Conservation (phyloP, 164 flowering plant genomes). For the Santalum album region DNA sequence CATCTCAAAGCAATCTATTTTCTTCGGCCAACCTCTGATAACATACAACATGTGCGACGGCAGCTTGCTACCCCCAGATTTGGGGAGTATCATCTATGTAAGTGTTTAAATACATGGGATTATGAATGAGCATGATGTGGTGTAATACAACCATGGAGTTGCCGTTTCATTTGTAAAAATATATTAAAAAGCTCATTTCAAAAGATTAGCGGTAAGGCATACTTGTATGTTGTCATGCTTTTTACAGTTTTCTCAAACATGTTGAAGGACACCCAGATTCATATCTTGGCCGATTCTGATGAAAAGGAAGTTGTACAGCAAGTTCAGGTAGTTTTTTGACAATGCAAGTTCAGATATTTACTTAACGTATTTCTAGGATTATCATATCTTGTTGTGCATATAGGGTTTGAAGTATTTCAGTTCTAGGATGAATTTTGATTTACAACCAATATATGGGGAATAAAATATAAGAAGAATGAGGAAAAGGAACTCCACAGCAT, state of each 20-base stretch:
- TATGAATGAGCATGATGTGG: neutral
- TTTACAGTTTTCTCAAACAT: constrained; percentile 87
- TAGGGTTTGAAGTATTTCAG: no score
- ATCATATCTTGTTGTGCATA: neutral
- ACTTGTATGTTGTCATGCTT: neutral
- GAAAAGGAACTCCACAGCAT: no score
- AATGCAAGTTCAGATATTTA: no score
- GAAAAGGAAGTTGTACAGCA: constrained; percentile 93
- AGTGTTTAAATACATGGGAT: constrained; percentile 13
- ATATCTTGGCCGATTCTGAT: constrained; percentile 88
- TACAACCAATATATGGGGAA: no score
- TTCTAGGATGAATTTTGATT: no score
- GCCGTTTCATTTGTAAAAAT: neutral
- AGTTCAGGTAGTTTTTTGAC: constrained; percentile 70
- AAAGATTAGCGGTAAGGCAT: neutral
- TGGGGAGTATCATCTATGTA: constrained; percentile 92
- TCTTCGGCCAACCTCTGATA: constrained; percentile 76
- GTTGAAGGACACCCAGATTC: constrained; percentile 78
- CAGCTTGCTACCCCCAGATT: constrained; percentile 84
- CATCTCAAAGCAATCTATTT: constrained; percentile 94
- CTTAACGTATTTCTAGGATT: no score
- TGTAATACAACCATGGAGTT: neutral
- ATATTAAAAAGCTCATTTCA: no score
- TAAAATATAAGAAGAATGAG: no score
- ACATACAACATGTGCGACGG: constrained; percentile 63